Base-by-base conservation (phyloP, 176 grass and related monocot species). In the Olyra latifolia region DNA sequence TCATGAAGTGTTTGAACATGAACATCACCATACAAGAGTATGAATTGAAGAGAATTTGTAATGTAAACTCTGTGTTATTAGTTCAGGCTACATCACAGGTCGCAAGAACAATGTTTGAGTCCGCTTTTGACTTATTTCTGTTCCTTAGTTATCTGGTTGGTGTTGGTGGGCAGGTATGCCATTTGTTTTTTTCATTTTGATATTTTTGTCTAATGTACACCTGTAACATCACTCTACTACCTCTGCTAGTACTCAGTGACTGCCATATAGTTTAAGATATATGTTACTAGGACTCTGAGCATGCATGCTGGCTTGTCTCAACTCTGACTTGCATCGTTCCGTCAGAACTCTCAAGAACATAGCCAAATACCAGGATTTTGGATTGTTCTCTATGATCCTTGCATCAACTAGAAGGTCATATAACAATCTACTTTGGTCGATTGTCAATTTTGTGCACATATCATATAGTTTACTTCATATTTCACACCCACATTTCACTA, bases 131-230 rank as follows among this genome's bases (percentile, higher is more conserved):
- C 75, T 49, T 95, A 41, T 83, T 91, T 81, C 61, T 98, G 84
- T 91, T 98, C 61, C 88, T 98, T 28, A 76, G 69, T 84, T 98
- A 98, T 95, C 71, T 98, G 86, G 90, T 93, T 72, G 75, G 73
- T 55, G 71, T 89, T 32, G 78, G 90, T 89, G 95, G 92, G n/a
- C 92, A 95, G 95, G 95, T 98, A 91, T 54, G 83, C n/a, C 49
- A 24, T 67, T 28, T 60, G 61, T 45, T 75, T 83, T 79, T 69
- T 59, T 3, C 45, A 35, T 75, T 46, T 75, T 47, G 40, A 54
- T 23, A 73, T 76, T 83, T 80, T 44, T 70, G 10, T 70, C 32
- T 82, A 24, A 29, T 76, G 54, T 87, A 60, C 56, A 54, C 66
- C 25, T 11, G 8, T 43, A 52, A 28, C 32, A 60, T 76, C 41